Conservation (phyloP, 78 protist genomes). For the Chrysochromulina tobinii region DNA sequence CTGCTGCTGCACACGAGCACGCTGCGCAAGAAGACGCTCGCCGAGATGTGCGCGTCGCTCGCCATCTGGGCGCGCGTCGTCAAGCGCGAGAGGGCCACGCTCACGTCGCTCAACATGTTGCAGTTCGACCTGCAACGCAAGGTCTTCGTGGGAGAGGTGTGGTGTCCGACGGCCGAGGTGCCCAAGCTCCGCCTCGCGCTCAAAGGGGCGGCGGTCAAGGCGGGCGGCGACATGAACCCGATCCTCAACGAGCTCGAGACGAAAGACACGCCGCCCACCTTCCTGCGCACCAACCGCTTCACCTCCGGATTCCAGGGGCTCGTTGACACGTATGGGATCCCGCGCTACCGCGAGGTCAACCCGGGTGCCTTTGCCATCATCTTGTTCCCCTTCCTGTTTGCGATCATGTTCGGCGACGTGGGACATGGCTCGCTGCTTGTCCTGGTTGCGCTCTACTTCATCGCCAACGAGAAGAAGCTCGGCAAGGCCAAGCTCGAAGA, state of each 20-base stretch:
- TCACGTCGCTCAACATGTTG: constrained; percentile 75
- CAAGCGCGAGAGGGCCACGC: constrained; percentile 77
- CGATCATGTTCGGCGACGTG: constrained; percentile 99
- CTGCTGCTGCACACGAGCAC: not conserved
- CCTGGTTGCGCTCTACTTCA: not conserved
- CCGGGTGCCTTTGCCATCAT: constrained; percentile 92
- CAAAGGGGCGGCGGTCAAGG: not conserved
- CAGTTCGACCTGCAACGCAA: constrained; percentile 50
- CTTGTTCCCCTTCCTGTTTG: constrained; percentile 99
- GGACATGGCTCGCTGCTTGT: constrained; percentile 96
- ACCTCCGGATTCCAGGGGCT: constrained; percentile 71
- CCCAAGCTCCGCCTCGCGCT: constrained; percentile 31
- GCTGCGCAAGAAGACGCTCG: no score
- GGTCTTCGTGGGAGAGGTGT: constrained; percentile 85
- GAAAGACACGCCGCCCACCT: constrained; percentile 85
- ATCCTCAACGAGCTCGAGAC: constrained; percentile 52
- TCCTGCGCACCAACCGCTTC: constrained; percentile 76
- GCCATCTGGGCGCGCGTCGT: constrained; percentile 6
- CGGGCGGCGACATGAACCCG: constrained; percentile 51
- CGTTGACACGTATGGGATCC: constrained; percentile 93
- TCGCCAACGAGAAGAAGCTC: not conserved
- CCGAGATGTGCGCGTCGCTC: no score
- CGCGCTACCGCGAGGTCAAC: constrained; percentile 90
- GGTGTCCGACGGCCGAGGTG: constrained; percentile 32
- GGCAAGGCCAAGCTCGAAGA: not conserved